phyloP scores from a whole-genome alignment of 352 stramenopile genomes.

The Globisporangium megalacanthum region DNA sequence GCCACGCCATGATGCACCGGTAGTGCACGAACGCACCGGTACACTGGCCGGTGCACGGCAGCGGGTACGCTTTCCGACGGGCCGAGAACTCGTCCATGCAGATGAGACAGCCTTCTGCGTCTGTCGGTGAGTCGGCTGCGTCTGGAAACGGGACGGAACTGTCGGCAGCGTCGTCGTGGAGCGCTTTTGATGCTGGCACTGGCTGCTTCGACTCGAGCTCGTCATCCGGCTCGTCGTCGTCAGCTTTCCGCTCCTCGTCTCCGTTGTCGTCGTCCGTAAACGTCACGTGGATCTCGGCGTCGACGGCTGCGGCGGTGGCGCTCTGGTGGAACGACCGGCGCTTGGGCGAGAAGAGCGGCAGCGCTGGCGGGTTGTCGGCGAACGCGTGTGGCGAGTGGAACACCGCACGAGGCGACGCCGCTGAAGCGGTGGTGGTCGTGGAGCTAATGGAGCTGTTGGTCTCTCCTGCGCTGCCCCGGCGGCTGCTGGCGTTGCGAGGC shows the following conservation, averaged over 20 bases:
- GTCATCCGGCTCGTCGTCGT: conserved; percentile 11
- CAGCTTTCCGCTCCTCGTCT: conserved; percentile 9
- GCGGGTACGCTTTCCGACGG: conserved; percentile 75
- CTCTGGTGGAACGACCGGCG: conserved; percentile 25
- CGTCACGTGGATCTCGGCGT: conserved; percentile 17
- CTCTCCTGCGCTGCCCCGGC: background rate
- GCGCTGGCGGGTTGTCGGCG: conserved; percentile 24
- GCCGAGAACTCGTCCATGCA: conserved; percentile 89
- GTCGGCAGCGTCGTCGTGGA: conserved; percentile 5
- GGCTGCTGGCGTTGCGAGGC: conserved; percentile 7
- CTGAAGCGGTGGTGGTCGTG: background rate
- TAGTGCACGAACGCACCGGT: conserved; percentile 83
- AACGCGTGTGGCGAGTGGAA: conserved; percentile 58
- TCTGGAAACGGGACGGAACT: too few relatives aligned
- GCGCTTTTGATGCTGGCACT: conserved; percentile 10
- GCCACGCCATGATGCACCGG: conserved; percentile 86
- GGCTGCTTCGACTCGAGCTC: conserved; percentile 12
- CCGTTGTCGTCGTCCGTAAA: conserved; percentile 39
- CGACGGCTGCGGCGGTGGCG: conserved; percentile 6
- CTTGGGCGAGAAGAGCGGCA: conserved; percentile 58
- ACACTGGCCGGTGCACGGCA: conserved; percentile 73
- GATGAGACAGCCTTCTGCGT: conserved; percentile 65
- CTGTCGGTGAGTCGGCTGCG: conserved; percentile 1
- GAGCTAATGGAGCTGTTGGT: background rate
- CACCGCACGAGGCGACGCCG: conserved; percentile 47